Base-by-base conservation (phyloP, 257 asterid genomes). In the Solanum phureja region DNA sequence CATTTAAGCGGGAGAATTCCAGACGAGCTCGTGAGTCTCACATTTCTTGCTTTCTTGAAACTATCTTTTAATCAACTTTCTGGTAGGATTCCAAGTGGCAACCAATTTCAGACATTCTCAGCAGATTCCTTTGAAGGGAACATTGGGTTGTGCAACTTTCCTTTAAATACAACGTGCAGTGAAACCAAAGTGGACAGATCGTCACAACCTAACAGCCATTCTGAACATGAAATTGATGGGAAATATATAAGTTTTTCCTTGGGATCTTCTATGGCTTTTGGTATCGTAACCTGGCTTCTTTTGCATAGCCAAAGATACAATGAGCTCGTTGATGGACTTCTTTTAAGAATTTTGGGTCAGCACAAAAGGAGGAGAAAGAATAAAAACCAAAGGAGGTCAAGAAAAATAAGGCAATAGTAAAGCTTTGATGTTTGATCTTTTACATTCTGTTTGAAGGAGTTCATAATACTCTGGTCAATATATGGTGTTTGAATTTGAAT, bases 1-100 rank as follows among this genome's bases (percentile, higher is more conserved):
- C 81, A 88, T 19, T 89, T 94, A 33, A 83, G 88, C 1, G 95
- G 95, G 88, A 84, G 11, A 40, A 90, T 94, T 75, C 95, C 94
- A 21, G 18, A 34, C 6, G 93, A 83, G 58, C 90, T 94, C 11
- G 29, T 88, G 8, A 79, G n/a, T 34, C 92, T 94, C 31, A 93
- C 81, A 46, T 93, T 93, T 87, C 95, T 94, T 1, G 79, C 95
- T 0, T 2, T 87, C 89, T 83, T 94, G 91, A 90, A 91, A 18
- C 38, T 93, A 4, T 91, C 97, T 2, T 72, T 88, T 91, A 93
- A 93, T 73, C 90, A 62, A 23, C 87, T 94, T 71, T 23, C 4
- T 0, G 97, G 97, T 49, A 74, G 1, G 68, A 89, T 93, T 88
- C 94, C 94, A 3, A 11, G 0, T 0, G 92, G 92, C 27, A 0